These are phyloP conservation scores for Syzygium aromaticum DNA, from an alignment of 345 rosid species.

Conservation along the genomic window DNA sequence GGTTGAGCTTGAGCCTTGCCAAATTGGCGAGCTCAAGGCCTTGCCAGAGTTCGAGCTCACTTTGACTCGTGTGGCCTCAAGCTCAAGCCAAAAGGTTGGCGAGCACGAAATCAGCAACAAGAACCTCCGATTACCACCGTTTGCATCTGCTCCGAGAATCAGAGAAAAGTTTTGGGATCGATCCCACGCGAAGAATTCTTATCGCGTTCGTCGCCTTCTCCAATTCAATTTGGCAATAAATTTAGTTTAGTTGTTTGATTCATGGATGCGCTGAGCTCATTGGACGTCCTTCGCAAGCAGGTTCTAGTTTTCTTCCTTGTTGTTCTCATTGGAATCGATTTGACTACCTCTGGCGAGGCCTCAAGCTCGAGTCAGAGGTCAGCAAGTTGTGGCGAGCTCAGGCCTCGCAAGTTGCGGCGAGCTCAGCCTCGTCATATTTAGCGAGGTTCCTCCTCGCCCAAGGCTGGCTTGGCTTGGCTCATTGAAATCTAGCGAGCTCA, in stretches of 20 bases:
- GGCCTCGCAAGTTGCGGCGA: too few relatives aligned
- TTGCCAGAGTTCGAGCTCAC: too few relatives aligned
- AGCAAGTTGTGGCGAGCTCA: too few relatives aligned
- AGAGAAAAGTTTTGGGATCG: not conserved
- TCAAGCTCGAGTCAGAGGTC: too few relatives aligned
- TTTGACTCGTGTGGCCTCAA: too few relatives aligned
- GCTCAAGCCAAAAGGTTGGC: too few relatives aligned
- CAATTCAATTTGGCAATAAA: not conserved
- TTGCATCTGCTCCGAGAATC: not conserved
- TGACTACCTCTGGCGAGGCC: not conserved
- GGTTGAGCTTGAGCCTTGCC: too few relatives aligned
- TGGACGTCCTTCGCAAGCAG: slow-evolving; percentile 92
- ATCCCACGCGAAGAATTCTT: not conserved
- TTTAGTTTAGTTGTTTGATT: not conserved
- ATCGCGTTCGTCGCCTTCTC: not conserved
- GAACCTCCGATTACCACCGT: not conserved
- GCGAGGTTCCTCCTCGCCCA: too few relatives aligned
- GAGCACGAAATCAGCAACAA: not conserved
- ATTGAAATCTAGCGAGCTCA: too few relatives aligned
- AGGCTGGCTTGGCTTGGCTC: too few relatives aligned
- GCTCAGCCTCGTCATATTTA: too few relatives aligned
- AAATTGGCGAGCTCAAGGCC: too few relatives aligned
- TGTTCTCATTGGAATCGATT: not conserved
- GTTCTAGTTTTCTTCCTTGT: slow-evolving; percentile 13
- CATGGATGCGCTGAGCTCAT: slow-evolving; percentile 78